A percentile compares a stretch with the other conserved stretches of the same genome.
Conservation (phyloP, 2,329 filamentous ascomycete species). For the Ophiostoma perfectum region DNA sequence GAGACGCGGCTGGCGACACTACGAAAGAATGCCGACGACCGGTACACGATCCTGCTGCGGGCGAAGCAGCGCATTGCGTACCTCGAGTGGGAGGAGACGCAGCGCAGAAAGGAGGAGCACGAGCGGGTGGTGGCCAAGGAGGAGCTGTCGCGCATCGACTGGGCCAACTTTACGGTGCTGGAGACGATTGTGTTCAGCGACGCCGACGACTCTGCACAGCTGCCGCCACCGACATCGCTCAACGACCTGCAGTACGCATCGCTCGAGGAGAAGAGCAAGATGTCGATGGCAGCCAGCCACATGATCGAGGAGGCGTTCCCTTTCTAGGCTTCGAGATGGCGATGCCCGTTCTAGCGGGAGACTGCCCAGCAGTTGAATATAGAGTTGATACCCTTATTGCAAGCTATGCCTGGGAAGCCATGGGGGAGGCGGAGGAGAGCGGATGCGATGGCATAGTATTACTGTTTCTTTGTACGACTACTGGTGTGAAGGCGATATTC, state of each 20-base stretch:
- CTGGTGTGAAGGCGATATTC: not conserved
- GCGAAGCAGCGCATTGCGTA: constrained; percentile 86
- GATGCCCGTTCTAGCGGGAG: not conserved
- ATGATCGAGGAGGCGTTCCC: constrained; percentile 96
- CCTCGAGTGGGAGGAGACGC: constrained; percentile 70
- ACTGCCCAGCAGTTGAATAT: not conserved
- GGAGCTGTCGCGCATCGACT: constrained; percentile 82
- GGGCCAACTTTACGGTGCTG: constrained; percentile 95
- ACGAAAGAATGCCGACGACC: constrained; percentile 69
- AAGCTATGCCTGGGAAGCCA: not conserved
- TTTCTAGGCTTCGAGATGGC: constrained; percentile 30
- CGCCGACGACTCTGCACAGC: constrained; percentile 74
- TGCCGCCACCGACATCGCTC: constrained; percentile 83
- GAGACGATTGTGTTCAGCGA: constrained; percentile 93
- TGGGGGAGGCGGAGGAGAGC: no score
- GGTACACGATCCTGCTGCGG: constrained; percentile 70
- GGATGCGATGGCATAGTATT: no score
- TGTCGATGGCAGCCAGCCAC: constrained; percentile 69
- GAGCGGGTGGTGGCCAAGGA: constrained; percentile 73
- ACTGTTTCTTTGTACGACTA: not conserved
- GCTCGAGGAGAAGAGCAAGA: constrained; percentile 87
- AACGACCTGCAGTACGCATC: constrained; percentile 91
- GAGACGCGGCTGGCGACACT: constrained; percentile 63
- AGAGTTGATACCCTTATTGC: not conserved
- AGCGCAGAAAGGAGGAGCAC: constrained; percentile 80